Percentiles rank a stretch among this genome's conserved stretches.
Conservation (phyloP, 495 filamentous ascomycete genomes). For the Cercophora sp. region DNA sequence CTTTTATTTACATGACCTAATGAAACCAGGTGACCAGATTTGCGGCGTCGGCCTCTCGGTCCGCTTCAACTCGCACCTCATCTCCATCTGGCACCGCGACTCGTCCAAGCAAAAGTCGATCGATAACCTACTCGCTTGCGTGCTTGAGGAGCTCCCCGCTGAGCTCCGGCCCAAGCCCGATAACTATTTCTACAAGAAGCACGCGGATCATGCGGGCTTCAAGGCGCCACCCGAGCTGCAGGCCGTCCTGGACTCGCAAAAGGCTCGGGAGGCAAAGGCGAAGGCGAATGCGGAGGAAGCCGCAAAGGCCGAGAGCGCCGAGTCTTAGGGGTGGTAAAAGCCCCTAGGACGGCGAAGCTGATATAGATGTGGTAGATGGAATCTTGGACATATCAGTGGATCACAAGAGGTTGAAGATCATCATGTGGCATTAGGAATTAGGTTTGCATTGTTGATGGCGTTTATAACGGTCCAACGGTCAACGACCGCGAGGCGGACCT, state of each 20-base stretch:
- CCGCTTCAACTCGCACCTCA: slow-evolving; percentile 71
- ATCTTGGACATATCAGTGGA: background rate
- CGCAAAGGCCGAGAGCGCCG: too few species aligned
- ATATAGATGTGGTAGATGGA: too few species aligned
- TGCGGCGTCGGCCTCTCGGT: slow-evolving; percentile 70
- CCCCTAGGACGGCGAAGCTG: too few species aligned
- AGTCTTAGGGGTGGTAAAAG: too few species aligned
- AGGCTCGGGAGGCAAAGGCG: slow-evolving; percentile 36
- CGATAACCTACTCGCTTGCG: slow-evolving; percentile 61
- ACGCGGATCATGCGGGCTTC: slow-evolving; percentile 55
- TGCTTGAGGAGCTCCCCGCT: slow-evolving; percentile 63
- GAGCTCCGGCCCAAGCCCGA: slow-evolving; percentile 64
- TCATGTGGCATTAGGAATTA: background rate
- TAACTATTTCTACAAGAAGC: slow-evolving; percentile 66
- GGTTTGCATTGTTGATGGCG: slow-evolving; percentile 19
- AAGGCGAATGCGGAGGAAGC: slow-evolving; percentile 19
- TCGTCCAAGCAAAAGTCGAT: slow-evolving; percentile 67
- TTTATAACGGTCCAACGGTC: slow-evolving; percentile 7
- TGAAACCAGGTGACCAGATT: slow-evolving; percentile 64
- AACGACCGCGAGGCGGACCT: background rate
- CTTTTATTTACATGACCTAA: background rate
- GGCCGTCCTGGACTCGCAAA: slow-evolving; percentile 46
- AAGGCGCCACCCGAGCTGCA: slow-evolving; percentile 50
- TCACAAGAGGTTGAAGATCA: background rate
- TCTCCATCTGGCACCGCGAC: slow-evolving; percentile 87